phyloP scores from a whole-genome alignment of 345 rosid species.

The Salix arbutifolia region DNA sequence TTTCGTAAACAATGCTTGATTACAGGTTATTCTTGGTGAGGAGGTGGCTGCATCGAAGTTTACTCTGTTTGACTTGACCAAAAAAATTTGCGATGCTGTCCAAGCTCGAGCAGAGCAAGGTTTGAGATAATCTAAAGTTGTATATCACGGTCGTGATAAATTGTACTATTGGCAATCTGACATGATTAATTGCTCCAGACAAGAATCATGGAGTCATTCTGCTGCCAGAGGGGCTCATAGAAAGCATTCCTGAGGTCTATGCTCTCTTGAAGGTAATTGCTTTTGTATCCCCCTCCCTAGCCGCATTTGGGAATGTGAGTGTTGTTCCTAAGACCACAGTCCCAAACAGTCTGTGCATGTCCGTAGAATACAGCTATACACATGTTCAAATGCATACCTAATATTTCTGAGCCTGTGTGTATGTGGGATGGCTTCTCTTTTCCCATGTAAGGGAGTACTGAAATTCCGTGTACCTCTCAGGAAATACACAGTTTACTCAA shows the following conservation, averaged over 20 bases:
- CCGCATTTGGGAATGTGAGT: background rate
- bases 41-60: constrained; percentile 98
- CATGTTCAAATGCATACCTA: background rate
- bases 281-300: background rate
- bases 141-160: constrained; percentile 3
- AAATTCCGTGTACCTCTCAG: constrained; percentile 34
- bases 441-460: constrained; percentile 4
- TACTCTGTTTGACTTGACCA: constrained; percentile 86
- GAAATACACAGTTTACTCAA: constrained; percentile 76
- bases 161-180: constrained; percentile 20
- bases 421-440: background rate
- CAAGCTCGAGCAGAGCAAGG: constrained; percentile 91
- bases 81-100: constrained; percentile 92
- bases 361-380: background rate
- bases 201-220: constrained; percentile 94
- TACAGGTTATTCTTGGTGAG: constrained; percentile 89
- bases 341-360: background rate
- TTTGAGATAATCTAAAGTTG: constrained; percentile 22
- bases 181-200: constrained; percentile 42
- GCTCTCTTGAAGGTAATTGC: constrained; percentile 73
- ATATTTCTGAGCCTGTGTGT: background rate
- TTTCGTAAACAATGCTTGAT: constrained; percentile 1
- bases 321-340: background rate
- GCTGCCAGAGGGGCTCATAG: constrained; percentile 96
- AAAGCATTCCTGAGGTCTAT: constrained; percentile 94